Evolutionary conservation across 345 rosid genomes (phyloP), one percentile per base, ranked within the genome.

Genomic region (Linum trigynum): DNA sequence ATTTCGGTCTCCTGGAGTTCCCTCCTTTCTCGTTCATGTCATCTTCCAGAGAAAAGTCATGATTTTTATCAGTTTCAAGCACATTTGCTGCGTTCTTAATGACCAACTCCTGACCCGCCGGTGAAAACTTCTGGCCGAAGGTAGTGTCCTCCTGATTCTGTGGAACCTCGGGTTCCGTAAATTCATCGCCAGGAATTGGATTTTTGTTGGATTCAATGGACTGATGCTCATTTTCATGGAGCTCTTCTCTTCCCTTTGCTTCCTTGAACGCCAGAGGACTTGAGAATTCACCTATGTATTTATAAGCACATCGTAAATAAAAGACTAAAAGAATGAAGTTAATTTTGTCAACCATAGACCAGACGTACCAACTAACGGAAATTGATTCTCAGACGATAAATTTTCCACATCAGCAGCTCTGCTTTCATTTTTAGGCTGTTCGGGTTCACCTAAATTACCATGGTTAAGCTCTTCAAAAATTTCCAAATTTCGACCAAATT

Each of bases 301-400:
- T 15, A 59, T 43, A 64, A 62, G 36, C 55, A 57, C 45, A 43
- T 5, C 2, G 35, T 45, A 58, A 56, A 61, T 36, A 41, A 59
- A 45, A 32, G 57, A 55, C 9, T 14, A 17, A 69, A 55, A 35
- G 2, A 62, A 39, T 55, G 15, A 36, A 58, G 12, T 63, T 59
- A 38, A 53, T 41, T 41, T 57, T 23, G 57, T 32, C 12, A 59
- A 7, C 32, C 2, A 72, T 40, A 55, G 15, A 51, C 16, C 38
- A 5, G 45, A 68, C 72, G 71, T 23, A 76, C 85, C 69, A 53
- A 16, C 40, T 41, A 36, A 48, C 41, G 63, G 42, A 38, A 39
- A 56, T 42, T 63, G 72, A 0, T 65, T 55, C 0, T 50, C 63
- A 57, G 62, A 61, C 10, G 65, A 67, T 42, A 64, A 60, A 6